Percentiles rank a stretch among this genome's conserved stretches.
phyloP scores from a whole-genome alignment of 345 rosid genomes.

The Dipteronia sinensis region DNA sequence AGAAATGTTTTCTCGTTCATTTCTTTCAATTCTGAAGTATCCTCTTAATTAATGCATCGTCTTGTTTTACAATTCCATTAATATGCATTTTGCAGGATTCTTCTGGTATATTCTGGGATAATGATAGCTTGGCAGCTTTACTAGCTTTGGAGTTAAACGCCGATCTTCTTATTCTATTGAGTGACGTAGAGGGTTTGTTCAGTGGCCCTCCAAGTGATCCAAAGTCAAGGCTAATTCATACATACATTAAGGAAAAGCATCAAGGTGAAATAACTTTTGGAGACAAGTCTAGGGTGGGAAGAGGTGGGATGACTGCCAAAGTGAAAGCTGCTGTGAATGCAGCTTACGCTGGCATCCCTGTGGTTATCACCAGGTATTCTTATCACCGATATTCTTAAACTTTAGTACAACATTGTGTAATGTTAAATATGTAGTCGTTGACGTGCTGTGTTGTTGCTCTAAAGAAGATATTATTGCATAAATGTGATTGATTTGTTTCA shows the following conservation, averaged over 20 bases:
- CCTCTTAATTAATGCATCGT: slow-evolving; percentile 6
- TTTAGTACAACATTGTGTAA: neutral
- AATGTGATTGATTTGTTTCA: neutral
- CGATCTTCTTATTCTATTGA: slow-evolving; percentile 89
- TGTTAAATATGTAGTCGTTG: neutral
- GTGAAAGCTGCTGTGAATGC: slow-evolving; percentile 97
- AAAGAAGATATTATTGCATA: neutral
- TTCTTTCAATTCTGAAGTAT: neutral
- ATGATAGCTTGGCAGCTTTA: slow-evolving; percentile 96
- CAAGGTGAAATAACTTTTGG: slow-evolving; percentile 90
- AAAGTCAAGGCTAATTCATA: slow-evolving; percentile 79
- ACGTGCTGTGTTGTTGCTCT: neutral
- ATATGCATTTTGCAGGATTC: slow-evolving; percentile 67
- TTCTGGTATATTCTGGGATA: slow-evolving; percentile 99
- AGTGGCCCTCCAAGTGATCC: slow-evolving; percentile 98
- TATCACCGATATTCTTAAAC: neutral
- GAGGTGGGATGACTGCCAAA: slow-evolving; percentile 99
- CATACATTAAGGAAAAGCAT: slow-evolving; percentile 81
- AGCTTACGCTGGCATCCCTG: slow-evolving; percentile 90
- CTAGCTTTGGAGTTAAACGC: slow-evolving; percentile 92
- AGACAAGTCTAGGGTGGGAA: slow-evolving; percentile 96
- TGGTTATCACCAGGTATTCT: slow-evolving; percentile 84
- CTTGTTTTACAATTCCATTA: slow-evolving; percentile 9
- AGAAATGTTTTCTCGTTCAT: neutral
- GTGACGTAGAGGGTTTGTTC: slow-evolving; percentile 97